Evolutionary conservation across 306 rosid genomes (phyloP).

Genomic region (Potentilla sterilis): DNA sequence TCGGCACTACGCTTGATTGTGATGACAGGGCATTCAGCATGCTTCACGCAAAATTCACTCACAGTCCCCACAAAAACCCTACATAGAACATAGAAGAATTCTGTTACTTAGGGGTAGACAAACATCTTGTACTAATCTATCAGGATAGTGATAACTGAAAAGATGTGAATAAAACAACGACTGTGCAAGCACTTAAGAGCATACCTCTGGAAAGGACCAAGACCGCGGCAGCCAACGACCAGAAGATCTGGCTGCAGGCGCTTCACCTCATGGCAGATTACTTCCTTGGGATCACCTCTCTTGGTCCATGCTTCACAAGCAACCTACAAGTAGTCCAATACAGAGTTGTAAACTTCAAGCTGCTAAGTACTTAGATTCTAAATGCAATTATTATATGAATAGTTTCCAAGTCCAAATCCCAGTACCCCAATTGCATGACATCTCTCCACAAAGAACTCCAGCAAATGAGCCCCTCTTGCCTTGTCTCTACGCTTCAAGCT

Average conservation of each 20-base stretch:
- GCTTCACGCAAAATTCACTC: constrained; percentile 91
- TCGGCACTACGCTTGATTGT: constrained; percentile 80
- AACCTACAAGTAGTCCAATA: constrained; percentile 44
- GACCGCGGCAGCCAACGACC: constrained; percentile 90
- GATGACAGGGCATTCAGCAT: constrained; percentile 95
- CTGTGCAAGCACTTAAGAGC: neutral
- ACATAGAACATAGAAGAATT: constrained; percentile 19
- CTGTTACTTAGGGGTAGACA: neutral
- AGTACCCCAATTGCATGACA: constrained; percentile 90
- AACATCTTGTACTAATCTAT: neutral
- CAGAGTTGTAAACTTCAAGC: neutral
- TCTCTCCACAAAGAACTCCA: constrained; percentile 73
- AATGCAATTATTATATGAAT: neutral
- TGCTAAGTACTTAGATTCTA: neutral
- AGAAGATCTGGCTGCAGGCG: constrained; percentile 72
- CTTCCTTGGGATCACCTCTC: constrained; percentile 82
- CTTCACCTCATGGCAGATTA: constrained; percentile 72
- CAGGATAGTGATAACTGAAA: neutral
- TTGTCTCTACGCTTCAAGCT: constrained; percentile 48
- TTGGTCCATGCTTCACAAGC: constrained; percentile 81
- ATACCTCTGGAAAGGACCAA: constrained; percentile 95
- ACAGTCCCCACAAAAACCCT: constrained; percentile 99
- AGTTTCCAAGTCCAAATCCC: neutral
- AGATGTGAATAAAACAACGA: neutral
- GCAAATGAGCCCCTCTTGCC: constrained; percentile 62